A percentile compares a stretch with the other conserved stretches of the same genome.
Conservation (phyloP, 78 protist species). For the Pigoraptor vietnamica region DNA sequence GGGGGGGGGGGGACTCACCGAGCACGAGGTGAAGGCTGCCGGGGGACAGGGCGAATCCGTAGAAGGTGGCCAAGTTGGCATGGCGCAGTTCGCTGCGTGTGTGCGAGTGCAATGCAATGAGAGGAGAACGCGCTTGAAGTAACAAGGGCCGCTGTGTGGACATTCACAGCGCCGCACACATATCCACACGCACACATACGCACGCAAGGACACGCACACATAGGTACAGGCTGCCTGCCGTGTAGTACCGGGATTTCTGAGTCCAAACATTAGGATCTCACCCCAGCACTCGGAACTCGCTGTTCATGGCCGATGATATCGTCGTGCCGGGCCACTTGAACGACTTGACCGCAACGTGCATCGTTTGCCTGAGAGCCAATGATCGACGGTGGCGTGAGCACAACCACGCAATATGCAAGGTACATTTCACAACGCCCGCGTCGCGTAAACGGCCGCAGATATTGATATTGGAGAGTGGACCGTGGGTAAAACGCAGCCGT, state of each 20-base stretch:
- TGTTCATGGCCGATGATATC: neutral
- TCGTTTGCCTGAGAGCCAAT: neutral
- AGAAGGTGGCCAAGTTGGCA: neutral
- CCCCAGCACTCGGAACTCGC: neutral
- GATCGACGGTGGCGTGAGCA: no score
- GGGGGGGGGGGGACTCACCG: no score
- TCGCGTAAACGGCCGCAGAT: neutral
- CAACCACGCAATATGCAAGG: no score
- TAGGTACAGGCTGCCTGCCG: no score
- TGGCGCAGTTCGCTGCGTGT: neutral
- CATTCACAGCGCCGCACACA: neutral
- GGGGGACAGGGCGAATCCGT: neutral
- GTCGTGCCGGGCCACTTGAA: neutral
- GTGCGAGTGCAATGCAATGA: neutral
- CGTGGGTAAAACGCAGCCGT: neutral
- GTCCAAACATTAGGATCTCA: no score
- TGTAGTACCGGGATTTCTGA: no score
- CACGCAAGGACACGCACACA: neutral
- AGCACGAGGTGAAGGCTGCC: neutral
- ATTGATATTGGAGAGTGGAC: neutral
- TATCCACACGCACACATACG: neutral
- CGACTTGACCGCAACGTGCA: neutral
- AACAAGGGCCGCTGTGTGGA: neutral
- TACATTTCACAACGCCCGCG: neutral
- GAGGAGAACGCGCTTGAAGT: neutral